Conservation (phyloP, 352 stramenopile species). For the Albugo laibachii region DNA sequence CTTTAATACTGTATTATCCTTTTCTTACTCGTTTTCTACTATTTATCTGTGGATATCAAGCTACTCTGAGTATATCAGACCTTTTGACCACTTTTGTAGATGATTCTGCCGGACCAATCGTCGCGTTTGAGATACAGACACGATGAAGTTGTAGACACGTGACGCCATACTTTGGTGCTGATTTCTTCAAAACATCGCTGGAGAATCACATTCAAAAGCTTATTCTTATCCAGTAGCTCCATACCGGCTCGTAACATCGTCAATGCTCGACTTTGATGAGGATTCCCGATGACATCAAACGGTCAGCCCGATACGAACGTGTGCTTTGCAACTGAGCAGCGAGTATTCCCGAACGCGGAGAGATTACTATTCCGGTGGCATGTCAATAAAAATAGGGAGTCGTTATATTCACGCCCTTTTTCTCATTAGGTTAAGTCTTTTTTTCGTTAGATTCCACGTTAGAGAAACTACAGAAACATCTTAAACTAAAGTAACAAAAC, state of each 20-base stretch:
- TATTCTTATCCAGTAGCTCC: conserved; percentile 52
- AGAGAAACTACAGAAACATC: too few species aligned
- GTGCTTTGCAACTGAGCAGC: conserved; percentile 64
- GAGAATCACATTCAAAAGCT: conserved; percentile 34
- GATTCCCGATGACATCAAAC: conserved; percentile 58
- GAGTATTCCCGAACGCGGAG: too few species aligned
- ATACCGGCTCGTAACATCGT: conserved; percentile 26
- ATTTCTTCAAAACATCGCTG: conserved; percentile 64
- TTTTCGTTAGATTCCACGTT: too few species aligned
- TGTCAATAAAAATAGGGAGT: too few species aligned
- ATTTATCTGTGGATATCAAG: too few species aligned
- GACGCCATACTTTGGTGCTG: conserved; percentile 66
- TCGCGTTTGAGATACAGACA: conserved; percentile 59
- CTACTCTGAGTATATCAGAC: too few species aligned
- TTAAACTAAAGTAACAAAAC: too few species aligned
- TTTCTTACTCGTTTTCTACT: too few species aligned
- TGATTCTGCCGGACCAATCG: conserved; percentile 55
- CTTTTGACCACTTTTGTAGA: conserved; percentile 58
- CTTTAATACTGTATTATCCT: too few species aligned
- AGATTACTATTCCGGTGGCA: too few species aligned
- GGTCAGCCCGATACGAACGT: conserved; percentile 57
- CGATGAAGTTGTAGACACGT: conserved; percentile 27
- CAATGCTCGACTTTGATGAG: conserved; percentile 36
- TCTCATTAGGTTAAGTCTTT: too few species aligned
- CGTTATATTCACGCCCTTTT: too few species aligned